A percentile compares a stretch with the other conserved stretches of the same genome.
These are phyloP conservation scores for Gigaspora rosea DNA, from an alignment of 192 early-diverging fungal genomes.

Conservation along the genomic window DNA sequence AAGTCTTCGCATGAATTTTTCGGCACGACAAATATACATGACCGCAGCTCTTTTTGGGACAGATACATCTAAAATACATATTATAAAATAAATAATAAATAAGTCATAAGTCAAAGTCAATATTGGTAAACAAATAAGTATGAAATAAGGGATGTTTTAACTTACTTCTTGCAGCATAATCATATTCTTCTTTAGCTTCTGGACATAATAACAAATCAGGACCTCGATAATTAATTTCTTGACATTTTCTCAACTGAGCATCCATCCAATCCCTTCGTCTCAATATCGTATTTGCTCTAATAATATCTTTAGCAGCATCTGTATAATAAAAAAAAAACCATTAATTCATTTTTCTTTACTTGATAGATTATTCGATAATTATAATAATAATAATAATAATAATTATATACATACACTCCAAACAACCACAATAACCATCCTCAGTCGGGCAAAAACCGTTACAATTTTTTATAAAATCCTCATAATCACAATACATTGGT, in stretches of 20 bases:
- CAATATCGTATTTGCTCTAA: constrained; percentile 26
- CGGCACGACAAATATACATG: constrained; percentile 15
- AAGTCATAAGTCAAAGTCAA: too few species aligned
- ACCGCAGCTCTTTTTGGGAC: constrained; percentile 33
- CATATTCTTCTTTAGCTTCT: constrained; percentile 29
- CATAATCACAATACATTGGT: constrained; percentile 33
- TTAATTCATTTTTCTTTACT: too few species aligned
- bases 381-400: neutral
- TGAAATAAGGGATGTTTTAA: too few species aligned
- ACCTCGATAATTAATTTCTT: constrained; percentile 19
- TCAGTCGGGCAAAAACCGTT: constrained; percentile 33
- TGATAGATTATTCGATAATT: neutral
- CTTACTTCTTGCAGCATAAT: constrained; percentile 30
- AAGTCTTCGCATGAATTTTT: constrained; percentile 27
- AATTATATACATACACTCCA: constrained; percentile 28
- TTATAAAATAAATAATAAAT: too few species aligned
- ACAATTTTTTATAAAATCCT: constrained; percentile 34
- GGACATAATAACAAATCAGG: constrained; percentile 24
- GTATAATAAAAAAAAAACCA: neutral
- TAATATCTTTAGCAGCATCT: constrained; percentile 31
- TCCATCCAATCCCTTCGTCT: constrained; percentile 29
- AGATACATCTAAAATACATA: constrained; percentile 6
- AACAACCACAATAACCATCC: constrained; percentile 32
- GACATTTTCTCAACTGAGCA: neutral
- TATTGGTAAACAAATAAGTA: too few species aligned